phyloP scores from a whole-genome alignment of 2,329 filamentous ascomycete species.

The Nothophaeocryptopus gaeumannii region DNA sequence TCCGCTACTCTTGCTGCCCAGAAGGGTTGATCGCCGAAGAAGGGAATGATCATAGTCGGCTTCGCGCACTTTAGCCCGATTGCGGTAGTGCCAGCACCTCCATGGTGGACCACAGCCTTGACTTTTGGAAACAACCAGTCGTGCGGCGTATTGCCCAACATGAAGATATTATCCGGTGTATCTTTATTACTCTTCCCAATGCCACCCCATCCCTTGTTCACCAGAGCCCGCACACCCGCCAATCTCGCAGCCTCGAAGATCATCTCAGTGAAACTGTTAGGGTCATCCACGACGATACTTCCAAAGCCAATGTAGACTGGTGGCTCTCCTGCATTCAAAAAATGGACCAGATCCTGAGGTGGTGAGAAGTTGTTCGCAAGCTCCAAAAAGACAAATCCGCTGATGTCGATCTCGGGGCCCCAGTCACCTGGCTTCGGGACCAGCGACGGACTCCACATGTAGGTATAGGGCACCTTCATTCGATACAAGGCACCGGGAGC shows the following conservation, averaged over 20 bases:
- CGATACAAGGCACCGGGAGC: conserved; percentile 71
- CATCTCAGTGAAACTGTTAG: conserved; percentile 65
- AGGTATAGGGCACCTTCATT: conserved; percentile 72
- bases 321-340: conserved; percentile 55
- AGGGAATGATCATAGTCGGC: conserved; percentile 74
- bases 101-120: conserved; percentile 67
- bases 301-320: conserved; percentile 76
- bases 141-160: conserved; percentile 72
- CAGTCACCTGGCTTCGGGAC: conserved; percentile 45
- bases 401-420: conserved; percentile 37
- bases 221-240: conserved; percentile 66
- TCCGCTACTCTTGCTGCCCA: conserved; percentile 69
- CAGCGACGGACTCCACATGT: conserved; percentile 49
- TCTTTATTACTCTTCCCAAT: conserved; percentile 59
- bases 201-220: conserved; percentile 74
- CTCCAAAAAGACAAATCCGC: conserved; percentile 38
- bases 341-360: conserved; percentile 39
- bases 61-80: conserved; percentile 68
- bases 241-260: conserved; percentile 67
- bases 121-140: conserved; percentile 74
- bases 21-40: conserved; percentile 77
- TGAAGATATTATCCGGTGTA: conserved; percentile 63
- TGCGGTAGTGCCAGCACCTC: conserved; percentile 74
- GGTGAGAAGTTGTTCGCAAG: conserved; percentile 37
- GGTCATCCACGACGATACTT: conserved; percentile 71